A percentile compares a stretch with the other conserved stretches of the same genome.
Conservation (phyloP, 495 filamentous ascomycete species). For the Lepidopterella palustris region DNA sequence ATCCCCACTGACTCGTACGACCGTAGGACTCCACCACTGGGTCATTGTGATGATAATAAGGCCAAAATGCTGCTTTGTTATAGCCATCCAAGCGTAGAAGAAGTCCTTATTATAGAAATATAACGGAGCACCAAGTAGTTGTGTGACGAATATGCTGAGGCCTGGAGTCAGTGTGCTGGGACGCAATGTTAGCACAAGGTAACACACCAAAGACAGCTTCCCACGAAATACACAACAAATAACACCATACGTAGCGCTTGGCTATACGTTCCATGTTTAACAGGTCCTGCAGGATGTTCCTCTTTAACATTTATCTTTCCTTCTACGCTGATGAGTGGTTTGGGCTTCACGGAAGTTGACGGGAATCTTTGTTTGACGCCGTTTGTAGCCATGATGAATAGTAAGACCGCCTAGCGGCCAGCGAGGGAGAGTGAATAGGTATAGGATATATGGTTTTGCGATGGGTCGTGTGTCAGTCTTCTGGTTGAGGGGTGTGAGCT, state of each 20-base stretch:
- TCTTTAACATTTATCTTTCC: constrained; percentile 4
- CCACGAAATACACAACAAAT: constrained; percentile 59
- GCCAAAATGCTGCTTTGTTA: constrained; percentile 71
- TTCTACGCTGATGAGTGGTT: constrained; percentile 1
- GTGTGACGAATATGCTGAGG: constrained; percentile 51
- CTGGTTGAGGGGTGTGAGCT: neutral
- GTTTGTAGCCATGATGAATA: constrained; percentile 11
- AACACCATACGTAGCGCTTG: constrained; percentile 60
- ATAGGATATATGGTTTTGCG: neutral
- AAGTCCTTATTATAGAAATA: constrained; percentile 62
- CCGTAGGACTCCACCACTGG: constrained; percentile 73
- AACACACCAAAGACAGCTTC: constrained; percentile 39
- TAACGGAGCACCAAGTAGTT: constrained; percentile 62
- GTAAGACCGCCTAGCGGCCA: neutral
- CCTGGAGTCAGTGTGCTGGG: constrained; percentile 19
- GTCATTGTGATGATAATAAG: constrained; percentile 68
- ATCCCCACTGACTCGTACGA: constrained; percentile 71
- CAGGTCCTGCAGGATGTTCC: constrained; percentile 54
- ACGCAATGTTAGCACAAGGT: constrained; percentile 7
- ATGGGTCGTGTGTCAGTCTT: neutral
- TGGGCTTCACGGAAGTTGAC: constrained; percentile 17
- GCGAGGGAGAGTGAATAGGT: neutral
- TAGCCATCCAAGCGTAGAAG: constrained; percentile 71
- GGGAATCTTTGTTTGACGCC: constrained; percentile 16
- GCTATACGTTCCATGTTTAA: constrained; percentile 60